Base-by-base conservation (phyloP, 1,139 yeast genomes). In the Kodamaea ohmeri region DNA sequence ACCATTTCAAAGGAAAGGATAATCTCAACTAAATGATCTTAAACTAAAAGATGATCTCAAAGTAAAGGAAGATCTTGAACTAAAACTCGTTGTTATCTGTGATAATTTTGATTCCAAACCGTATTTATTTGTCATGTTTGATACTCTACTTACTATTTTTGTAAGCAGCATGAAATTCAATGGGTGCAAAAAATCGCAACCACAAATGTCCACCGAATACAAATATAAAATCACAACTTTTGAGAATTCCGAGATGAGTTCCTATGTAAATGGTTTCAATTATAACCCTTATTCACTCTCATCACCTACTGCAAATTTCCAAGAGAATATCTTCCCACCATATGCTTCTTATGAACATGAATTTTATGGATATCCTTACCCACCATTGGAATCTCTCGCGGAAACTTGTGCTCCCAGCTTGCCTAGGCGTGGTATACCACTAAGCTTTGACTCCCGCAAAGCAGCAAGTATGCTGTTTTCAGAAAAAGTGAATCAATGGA, bases 401-500 rank as follows among this genome's bases (percentile, higher is more conserved):
- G n/a, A n/a, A n/a, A n/a, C n/a, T n/a, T n/a, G n/a, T n/a, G n/a
- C 22, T 9, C 22, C 22, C 22, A 20, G 8, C 8, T 25, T 25
- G 16, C 28, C 28, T 17, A 12, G 6, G 6, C 19, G 34, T 4
- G 18, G 27, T 7, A 24, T 32, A 21, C 36, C 39, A 3, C 13
- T 9, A 19, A 24, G 15, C 14, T 32, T 82, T 51, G 70, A 80
- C 43, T 88, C 90, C 4, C 64, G 85, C 47, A 59, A 59, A 22
- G 76, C 78, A 1, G 60, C 69, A 8, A 78, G 75, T 52, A 82
- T 83, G 87, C 67, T 76, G 1, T 73, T 68, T 38, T 63, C 58
- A 33, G 90, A 83, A 48, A 83, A 83, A 51, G 83, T 83, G 0
- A 63, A 65, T 30, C 61, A 56, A 6, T 83, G 92, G 94, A 69